Conservation (phyloP, 192 early-diverging fungal species). For the Gorgonomyces haynaldii region DNA sequence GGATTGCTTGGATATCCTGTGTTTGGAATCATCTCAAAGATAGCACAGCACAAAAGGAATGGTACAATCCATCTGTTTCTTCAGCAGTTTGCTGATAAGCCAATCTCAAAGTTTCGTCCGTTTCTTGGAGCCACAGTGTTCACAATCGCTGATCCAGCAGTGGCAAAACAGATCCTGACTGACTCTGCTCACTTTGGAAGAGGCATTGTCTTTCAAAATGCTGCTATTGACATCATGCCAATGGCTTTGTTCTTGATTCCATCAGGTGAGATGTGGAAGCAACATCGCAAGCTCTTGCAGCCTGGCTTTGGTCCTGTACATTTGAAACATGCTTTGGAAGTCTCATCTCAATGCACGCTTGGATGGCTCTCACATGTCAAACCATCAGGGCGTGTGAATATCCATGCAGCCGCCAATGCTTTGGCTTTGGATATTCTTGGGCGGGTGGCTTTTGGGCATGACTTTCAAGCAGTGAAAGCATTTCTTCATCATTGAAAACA, state of each 20-base stretch:
- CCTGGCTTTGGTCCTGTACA: constrained; percentile 38
- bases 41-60: too few relatives aligned
- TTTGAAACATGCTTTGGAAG: constrained; percentile 17
- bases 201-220: background rate
- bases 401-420: background rate
- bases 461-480: background rate
- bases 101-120: too few relatives aligned
- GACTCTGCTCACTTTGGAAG: constrained; percentile 8
- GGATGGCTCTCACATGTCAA: background rate
- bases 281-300: constrained; percentile 36
- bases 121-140: background rate
- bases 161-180: constrained; percentile 1
- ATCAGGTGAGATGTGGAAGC: constrained; percentile 27
- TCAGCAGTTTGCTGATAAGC: too few relatives aligned
- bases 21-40: too few relatives aligned
- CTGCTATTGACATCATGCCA: constrained; percentile 8
- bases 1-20: too few relatives aligned
- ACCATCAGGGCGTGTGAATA: background rate
- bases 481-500: too few relatives aligned
- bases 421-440: constrained; percentile 13
- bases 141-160: background rate
- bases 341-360: background rate
- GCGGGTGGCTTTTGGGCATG: constrained; percentile 3
- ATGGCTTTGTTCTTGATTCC: constrained; percentile 25
- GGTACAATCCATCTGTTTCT: too few relatives aligned